Evolutionary conservation across 495 filamentous ascomycete species (phyloP), one percentile per base, ranked within the genome.

Genomic region (Xylaria bambusicola): DNA sequence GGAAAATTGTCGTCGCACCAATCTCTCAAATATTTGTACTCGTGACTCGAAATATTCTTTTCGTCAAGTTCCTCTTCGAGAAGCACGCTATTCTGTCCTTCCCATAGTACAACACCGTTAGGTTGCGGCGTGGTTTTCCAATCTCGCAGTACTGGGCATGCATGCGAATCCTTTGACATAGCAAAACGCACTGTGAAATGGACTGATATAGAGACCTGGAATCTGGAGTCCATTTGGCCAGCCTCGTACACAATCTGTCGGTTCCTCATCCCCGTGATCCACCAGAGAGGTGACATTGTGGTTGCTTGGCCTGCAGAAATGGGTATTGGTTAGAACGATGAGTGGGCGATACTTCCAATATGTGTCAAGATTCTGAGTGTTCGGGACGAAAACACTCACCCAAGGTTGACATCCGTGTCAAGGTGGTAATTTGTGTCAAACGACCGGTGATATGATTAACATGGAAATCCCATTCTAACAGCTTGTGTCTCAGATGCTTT

Each of bases 131-230:
- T 17, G 2, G 21, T 49, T 17, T 49, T 4, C 24, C 46, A 31
- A 4, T 49, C 31, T 18, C 5, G 6, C 8, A 49, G 24, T 1
- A 18, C 3, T 29, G 13, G 46, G 9, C 46, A 49, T 31, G 7
- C 3, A n/a, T 27, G 15, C 18, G 1, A 26, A 10, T 49, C 18
- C 8, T 31, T 13, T 15, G 26, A 0, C 46, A 49, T 49, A 2
- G 46, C 15, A 6, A 49, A 17, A 15, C 46, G 46, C 7, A 49
- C 46, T 17, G 46, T 49, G 26, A 49, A 49, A 10, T 49, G 46
- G 18, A 49, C n/a, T 9, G 12, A 49, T 6, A 9, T 8, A 1
- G 6, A 1, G 26, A 27, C 12, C 2, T 49, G 24, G 10, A 31
- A n/a, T 2, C 18, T 7, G 2, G 46, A 15, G 10, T 49, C 2